Evolutionary conservation across 306 rosid genomes (phyloP).

Genomic region (Cicer pinnatifidum): DNA sequence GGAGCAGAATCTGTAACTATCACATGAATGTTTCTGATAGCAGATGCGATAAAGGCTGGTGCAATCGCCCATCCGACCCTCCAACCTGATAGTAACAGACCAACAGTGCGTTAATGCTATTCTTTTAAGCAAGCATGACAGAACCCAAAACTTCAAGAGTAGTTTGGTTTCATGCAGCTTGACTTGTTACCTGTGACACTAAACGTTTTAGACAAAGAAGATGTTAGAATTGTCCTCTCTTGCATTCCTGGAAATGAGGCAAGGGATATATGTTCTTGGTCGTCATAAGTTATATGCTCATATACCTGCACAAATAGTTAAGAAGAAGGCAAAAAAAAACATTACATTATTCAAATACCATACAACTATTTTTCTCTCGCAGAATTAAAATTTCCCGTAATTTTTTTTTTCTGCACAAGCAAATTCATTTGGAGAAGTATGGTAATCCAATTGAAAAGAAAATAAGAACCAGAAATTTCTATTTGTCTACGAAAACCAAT

Average conservation of each 20-base stretch:
- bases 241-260: conserved; percentile 85
- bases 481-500: conserved; percentile 1
- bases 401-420: conserved; percentile 8
- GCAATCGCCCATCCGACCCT: conserved; percentile 96
- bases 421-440: conserved; percentile 22
- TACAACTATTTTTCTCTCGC: conserved; percentile 3
- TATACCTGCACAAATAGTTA: conserved; percentile 61
- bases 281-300: conserved; percentile 68
- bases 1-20: conserved; percentile 80
- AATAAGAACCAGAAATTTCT: conserved; percentile 8
- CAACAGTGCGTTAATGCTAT: conserved; percentile 31
- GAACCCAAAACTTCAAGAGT: not conserved
- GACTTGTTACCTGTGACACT: conserved; percentile 83
- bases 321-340: conserved; percentile 15
- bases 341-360: not conserved
- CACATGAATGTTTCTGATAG: conserved; percentile 75
- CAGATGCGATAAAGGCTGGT: conserved; percentile 71
- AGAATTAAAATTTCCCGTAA: conserved; percentile 9
- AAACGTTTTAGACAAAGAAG: conserved; percentile 83
- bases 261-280: conserved; percentile 70
- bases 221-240: conserved; percentile 76
- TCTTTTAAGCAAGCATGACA: conserved; percentile 15
- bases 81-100: conserved; percentile 70
- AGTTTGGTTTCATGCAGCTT: conserved; percentile 35
- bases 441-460: conserved; percentile 19